A percentile compares a stretch with the other conserved stretches of the same genome.
Evolutionary conservation across 805 yeast species (phyloP).

Genomic region (Candida taoyuanica): DNA sequence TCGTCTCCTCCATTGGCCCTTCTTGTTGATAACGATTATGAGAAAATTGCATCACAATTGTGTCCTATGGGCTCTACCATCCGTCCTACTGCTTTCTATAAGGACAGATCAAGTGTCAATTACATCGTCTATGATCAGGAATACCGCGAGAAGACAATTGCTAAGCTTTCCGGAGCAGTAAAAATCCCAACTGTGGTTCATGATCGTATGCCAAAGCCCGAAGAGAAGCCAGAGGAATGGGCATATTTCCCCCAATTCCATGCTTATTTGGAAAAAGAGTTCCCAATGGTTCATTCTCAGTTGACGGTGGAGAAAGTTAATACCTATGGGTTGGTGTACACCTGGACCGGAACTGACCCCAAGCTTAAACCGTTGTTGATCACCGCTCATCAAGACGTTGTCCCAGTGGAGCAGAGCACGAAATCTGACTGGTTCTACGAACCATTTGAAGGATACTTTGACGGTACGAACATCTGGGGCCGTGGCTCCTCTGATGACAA

Average conservation of each 20-base stretch:
- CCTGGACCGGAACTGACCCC: constrained; percentile 52
- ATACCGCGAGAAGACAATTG: constrained; percentile 34
- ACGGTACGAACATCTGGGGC: constrained; percentile 63
- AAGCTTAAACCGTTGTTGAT: constrained; percentile 58
- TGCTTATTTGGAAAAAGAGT: constrained; percentile 44
- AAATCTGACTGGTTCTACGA: constrained; percentile 55
- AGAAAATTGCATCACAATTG: neutral
- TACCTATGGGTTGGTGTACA: constrained; percentile 55
- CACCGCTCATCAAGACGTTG: constrained; percentile 78
- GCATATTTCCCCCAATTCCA: constrained; percentile 37
- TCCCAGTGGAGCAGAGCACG: constrained; percentile 63
- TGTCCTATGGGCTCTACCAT: constrained; percentile 15
- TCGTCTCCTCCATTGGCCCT: neutral
- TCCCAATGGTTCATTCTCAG: constrained; percentile 46
- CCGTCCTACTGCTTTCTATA: constrained; percentile 11
- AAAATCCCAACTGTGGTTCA: constrained; percentile 40
- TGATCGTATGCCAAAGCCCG: constrained; percentile 13
- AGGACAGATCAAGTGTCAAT: constrained; percentile 27
- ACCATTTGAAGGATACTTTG: constrained; percentile 62
- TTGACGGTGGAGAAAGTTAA: constrained; percentile 52
- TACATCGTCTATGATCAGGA: constrained; percentile 31
- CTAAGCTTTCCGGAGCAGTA: constrained; percentile 44
- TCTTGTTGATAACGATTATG: neutral
- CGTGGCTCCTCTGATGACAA: constrained; percentile 78
- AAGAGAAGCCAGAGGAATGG: constrained; percentile 33